Evolutionary conservation across 208 protist genomes (phyloP).

Genomic region (Acanthamoeba sp.): DNA sequence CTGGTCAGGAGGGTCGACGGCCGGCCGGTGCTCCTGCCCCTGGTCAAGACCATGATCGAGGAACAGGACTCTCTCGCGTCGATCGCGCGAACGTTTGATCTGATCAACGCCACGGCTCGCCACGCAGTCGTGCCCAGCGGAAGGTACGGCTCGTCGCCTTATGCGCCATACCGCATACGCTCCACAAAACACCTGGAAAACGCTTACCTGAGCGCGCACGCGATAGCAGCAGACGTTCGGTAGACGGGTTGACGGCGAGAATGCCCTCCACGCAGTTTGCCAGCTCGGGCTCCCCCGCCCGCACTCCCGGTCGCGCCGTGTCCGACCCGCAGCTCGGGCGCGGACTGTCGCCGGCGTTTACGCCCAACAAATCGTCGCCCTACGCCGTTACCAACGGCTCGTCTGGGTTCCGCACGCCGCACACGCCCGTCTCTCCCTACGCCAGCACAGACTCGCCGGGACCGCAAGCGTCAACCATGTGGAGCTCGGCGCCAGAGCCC

Average conservation of each 20-base stretch:
- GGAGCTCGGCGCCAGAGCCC: background rate
- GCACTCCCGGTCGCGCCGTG: background rate
- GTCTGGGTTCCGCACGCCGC: background rate
- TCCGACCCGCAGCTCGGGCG: background rate
- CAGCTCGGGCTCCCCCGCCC: background rate
- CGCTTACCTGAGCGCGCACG: background rate
- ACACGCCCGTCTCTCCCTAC: background rate
- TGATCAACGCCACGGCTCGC: background rate
- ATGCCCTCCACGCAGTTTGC: too few species aligned
- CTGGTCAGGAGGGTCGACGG: background rate
- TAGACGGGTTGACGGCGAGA: background rate
- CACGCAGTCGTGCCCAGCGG: background rate
- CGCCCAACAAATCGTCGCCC: background rate
- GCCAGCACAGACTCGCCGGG: background rate
- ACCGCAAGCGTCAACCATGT: background rate
- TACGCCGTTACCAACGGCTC: background rate
- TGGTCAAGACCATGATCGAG: conserved; percentile 29
- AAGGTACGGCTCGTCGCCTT: background rate
- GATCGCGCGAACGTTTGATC: background rate
- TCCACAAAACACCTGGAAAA: background rate
- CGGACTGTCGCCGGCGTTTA: background rate
- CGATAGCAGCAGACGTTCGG: background rate
- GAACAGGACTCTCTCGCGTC: background rate
- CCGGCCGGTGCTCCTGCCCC: background rate
- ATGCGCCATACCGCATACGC: background rate